Conservation (phyloP, 345 rosid species). For the Toxicodendron radicans region DNA sequence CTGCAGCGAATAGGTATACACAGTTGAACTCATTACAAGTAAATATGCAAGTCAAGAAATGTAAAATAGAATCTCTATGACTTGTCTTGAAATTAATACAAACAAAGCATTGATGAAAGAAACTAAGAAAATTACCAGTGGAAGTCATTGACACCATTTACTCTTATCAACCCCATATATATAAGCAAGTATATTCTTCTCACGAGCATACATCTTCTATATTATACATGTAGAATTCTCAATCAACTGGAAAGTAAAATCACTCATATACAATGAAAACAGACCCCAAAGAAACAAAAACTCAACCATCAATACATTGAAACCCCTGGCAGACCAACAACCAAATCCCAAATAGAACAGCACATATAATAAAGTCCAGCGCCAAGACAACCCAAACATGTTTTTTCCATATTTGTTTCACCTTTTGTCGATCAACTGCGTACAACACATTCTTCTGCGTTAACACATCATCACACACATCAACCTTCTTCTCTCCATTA, state of each 20-base stretch:
- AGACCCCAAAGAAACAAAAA: background rate
- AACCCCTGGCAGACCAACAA: conserved; percentile 90
- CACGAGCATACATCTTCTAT: background rate
- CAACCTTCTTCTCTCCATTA: conserved; percentile 43
- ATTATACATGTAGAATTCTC: conserved; percentile 8
- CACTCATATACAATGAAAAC: conserved; percentile 17
- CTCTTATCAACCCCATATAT: conserved; percentile 6
- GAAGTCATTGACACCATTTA: conserved; percentile 2
- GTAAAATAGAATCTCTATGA: conserved; percentile 12
- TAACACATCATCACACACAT: conserved; percentile 45
- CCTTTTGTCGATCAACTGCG: conserved; percentile 59
- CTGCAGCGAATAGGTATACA: conserved; percentile 10
- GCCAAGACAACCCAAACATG: conserved; percentile 87
- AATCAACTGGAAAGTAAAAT: conserved; percentile 1
- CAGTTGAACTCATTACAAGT: conserved; percentile 11
- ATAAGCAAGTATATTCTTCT: conserved; percentile 11
- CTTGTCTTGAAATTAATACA: conserved; percentile 20
- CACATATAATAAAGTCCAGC: conserved; percentile 75
- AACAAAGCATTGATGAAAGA: conserved; percentile 23
- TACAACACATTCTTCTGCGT: conserved; percentile 44
- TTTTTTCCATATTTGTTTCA: conserved; percentile 87
- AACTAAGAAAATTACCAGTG: conserved; percentile 18
- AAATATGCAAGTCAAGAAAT: conserved; percentile 18
- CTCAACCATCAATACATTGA: conserved; percentile 75
- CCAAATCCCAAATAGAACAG: conserved; percentile 79